Evolutionary conservation across 192 early-diverging fungal species (phyloP), one percentile per base, ranked within the genome.

Genomic region (Spizellomyces punctatus): DNA sequence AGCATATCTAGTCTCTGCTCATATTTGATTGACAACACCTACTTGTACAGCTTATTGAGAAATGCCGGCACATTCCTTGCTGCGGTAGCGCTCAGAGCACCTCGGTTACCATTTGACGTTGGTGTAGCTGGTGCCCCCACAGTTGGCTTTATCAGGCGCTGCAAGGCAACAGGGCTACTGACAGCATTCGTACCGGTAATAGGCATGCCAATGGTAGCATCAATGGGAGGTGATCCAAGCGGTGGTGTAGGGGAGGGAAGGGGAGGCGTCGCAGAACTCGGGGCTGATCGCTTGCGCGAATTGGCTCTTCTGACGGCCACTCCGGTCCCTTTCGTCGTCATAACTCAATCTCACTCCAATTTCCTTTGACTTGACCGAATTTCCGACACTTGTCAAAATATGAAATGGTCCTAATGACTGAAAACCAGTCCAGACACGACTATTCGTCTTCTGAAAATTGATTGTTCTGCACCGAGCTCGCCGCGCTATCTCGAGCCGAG

Each of bases 1-100:
- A 46, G 27, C 10, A 71, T 10, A 61, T 6, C 6, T 27, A 42
- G 19, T 36, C 64, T 36, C n/a, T 56, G 10, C 27, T 44, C n/a
- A 12, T 44, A 82, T 4, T n/a, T 66, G 58, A 67, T 48, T 46
- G 41, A 21, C 7, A 52, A 8, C 16, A 12, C 55, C 83, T 83
- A 93, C 92, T 86, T 90, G 76, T 94, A 96, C 9, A 98, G 88
- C 72, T 98, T 98, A 80, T 93, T 95, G 10, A 98, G 78, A 74
- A 98, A 98, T 4, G 94, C 93, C 3, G 96, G 93, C 17, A 98
- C 93, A 65, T 71, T 82, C 47, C 76, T 85, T 14, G 73, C 75
- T 46, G 79, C 62, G 17, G 75, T 44, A 17, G 79, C 52, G 42
- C 69, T 60, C 47, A 79, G 4, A 12, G 46, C 68, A 21, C 43